Conservation (phyloP, 805 yeast species). For the Ogataea paradorogensis region DNA sequence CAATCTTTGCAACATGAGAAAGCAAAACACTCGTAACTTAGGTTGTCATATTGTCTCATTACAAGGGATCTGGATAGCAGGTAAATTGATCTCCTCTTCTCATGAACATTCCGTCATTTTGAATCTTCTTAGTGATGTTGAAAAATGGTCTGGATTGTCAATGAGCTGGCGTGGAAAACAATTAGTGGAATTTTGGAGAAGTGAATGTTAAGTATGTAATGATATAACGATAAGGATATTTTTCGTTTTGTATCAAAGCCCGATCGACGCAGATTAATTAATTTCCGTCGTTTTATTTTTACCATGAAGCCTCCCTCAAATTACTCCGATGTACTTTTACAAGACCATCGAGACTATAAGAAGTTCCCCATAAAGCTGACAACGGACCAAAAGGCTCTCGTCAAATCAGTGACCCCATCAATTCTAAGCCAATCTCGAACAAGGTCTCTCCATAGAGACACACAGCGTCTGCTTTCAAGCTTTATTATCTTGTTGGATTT, state of each 20-base stretch:
- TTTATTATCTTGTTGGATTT: constrained; percentile 24
- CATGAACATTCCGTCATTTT: constrained; percentile 27
- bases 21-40: constrained; percentile 14
- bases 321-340: constrained; percentile 26
- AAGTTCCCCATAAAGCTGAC: constrained; percentile 22
- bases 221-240: constrained; percentile 4
- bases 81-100: constrained; percentile 24
- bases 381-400: constrained; percentile 26
- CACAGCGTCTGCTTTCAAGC: constrained; percentile 21
- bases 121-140: constrained; percentile 22
- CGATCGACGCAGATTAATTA: constrained; percentile 1
- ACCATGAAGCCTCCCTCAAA: constrained; percentile 25
- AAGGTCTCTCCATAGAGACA: constrained; percentile 12
- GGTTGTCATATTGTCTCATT: constrained; percentile 21
- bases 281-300: constrained; percentile 2
- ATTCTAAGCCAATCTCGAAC: constrained; percentile 6
- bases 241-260: not conserved
- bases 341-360: constrained; percentile 26
- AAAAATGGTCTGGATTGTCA: constrained; percentile 22
- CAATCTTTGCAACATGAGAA: constrained; percentile 20
- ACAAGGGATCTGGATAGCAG: constrained; percentile 28
- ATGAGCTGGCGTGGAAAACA: constrained; percentile 25
- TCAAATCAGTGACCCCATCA: constrained; percentile 18
- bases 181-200: constrained; percentile 27
- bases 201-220: constrained; percentile 20